Evolutionary conservation across 306 rosid genomes (phyloP), one percentile per base, ranked within the genome.

Genomic region (Cercis canadensis): DNA sequence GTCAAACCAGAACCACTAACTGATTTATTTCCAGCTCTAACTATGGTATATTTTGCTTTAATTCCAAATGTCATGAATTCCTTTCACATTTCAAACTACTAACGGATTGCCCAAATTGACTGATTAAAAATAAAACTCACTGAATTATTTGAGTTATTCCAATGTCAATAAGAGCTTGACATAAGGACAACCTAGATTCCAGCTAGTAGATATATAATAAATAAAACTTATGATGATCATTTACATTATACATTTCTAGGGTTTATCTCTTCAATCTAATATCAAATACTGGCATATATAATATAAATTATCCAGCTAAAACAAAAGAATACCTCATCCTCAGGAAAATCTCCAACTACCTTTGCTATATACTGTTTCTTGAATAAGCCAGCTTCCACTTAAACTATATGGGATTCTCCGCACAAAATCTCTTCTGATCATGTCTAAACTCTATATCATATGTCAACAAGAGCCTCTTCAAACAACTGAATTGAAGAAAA

Each of bases 281-380:
- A 37, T 37, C 43, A 37, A 37, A 37, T 24, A 24, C 7, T 37
- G 6, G 43, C 43, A 37, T 37, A 37, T 37, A 37, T 37, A 37
- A 37, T 5, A 37, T 5, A 37, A 37, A 8, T 37, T 37, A 37
- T 43, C 53, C 14, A 75, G 56, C 62, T 61, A 24, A 69, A 57
- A 69, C 45, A 80, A 73, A 56, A 50, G 40, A 16, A 39, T 83
- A 85, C 88, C 88, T 79, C 82, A 17, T 60, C 53, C 74, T 77
- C 86, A 17, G 94, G 86, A 75, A 88, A 88, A 29, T 70, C 84
- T 24, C 90, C 94, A 52, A 65, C 46, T 17, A 88, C 90, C 71
- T 80, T 81, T 37, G 94, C 94, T 55, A 86, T 74, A 54, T 88
- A 85, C 75, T 83, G 90, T 63, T 88, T 88, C 65, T 75, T 78